Conservation (phyloP, 176 grass and related monocot species). For the Ensete glaucum region DNA sequence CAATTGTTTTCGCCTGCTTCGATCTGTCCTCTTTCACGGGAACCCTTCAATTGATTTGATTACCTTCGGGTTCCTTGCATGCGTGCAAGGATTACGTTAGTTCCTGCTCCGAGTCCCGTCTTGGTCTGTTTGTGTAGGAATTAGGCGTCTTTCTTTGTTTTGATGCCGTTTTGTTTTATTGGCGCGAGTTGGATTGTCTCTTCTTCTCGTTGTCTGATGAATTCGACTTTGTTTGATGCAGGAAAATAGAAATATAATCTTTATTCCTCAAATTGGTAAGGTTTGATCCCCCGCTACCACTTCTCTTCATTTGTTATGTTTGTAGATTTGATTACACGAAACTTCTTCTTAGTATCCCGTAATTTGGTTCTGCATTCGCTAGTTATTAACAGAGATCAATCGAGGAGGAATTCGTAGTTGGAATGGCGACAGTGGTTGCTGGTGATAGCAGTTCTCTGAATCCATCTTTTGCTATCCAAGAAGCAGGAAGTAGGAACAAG, state of each 20-base stretch:
- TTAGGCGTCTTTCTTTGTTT: neutral
- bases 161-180: neutral
- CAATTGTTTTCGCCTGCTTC: neutral
- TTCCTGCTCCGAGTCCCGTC: neutral
- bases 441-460: slow-evolving; percentile 26
- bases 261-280: neutral
- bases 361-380: slow-evolving; percentile 1
- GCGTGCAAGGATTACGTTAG: neutral
- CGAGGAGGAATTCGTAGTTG: neutral
- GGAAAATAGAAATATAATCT: neutral
- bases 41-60: neutral
- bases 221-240: neutral
- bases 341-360: neutral
- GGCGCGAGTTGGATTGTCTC: neutral
- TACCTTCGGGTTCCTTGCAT: no score
- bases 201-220: neutral
- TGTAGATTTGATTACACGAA: neutral
- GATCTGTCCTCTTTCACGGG: neutral
- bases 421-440: slow-evolving; percentile 32
- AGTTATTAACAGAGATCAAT: slow-evolving; percentile 7
- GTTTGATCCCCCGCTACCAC: neutral
- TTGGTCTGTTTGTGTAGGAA: neutral
- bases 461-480: slow-evolving; percentile 37
- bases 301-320: neutral
- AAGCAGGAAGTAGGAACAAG: slow-evolving; percentile 82